Evolutionary conservation across 371 early-diverging fungal species (phyloP), one percentile per base, ranked within the genome.

Genomic region (Mortierella sp.): DNA sequence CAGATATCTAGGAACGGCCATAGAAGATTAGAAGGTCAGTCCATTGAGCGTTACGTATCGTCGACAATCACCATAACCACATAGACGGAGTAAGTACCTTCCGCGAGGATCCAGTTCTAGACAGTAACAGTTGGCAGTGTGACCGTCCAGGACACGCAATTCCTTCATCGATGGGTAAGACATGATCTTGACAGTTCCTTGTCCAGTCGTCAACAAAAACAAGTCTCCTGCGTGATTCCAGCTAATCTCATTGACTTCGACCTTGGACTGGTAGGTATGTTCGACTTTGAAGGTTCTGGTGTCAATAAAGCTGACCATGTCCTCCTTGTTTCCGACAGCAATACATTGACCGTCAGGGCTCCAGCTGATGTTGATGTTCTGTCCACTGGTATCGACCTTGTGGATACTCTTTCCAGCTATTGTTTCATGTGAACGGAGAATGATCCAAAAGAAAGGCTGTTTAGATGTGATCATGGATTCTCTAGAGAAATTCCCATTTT

Each of bases 301-400:
- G 83, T 96, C 96, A 51, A 97, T 96, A 81, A 96, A 94, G 29
- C 92, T 91, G 73, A 96, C 92, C 21, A 91, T 90, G 75, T 95
- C 96, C 44, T 94, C 95, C 93, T 96, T 95, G 84, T 96, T 95
- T 11, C 97, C 96, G 8, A 96, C 97, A 32, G 96, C 96, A 78
- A 96, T 94, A 73, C 89, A 86, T 51, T 92, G 88, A 21, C 96
- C 96, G 80, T 96, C 94, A 3, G 96, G 96, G 77, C 95, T 93
- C 96, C 96, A 97, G 76, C 93, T 93, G 43, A 96, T 93, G 87
- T 96, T 97, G 89, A 97, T 96, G 83, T 96, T 96, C 81, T 96
- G 96, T 1, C 96, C 96, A 4, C 88, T 89, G 12, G 97, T 97
- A 41, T 90, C 88, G 10, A 96, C 88, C 21, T 90, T 89, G 10